Base-by-base conservation (phyloP, 257 asterid genomes). In the Penstemon barbatus region DNA sequence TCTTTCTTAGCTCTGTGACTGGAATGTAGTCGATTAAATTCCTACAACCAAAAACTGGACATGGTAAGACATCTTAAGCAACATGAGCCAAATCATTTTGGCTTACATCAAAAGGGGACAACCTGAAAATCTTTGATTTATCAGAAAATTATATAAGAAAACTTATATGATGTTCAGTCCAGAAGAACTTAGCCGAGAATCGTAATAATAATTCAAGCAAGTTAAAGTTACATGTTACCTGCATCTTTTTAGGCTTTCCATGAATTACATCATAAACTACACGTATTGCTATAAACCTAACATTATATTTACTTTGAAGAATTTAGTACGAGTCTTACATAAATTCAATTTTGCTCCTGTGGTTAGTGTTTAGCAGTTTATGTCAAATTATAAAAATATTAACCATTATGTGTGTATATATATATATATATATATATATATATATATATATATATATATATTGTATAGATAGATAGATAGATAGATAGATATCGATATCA, bases 1-100 rank as follows among this genome's bases (percentile, higher is more conserved):
- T 93, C 97, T 82, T 85, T 90, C 85, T 90, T 93, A 70, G 96
- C 97, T 80, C 94, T 86, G 76, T 84, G 77, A 71, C 96, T 93
- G 68, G 95, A 90, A 76, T 87, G 90, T 63, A 93, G 91, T 67
- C 97, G 85, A 67, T 85, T 86, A 76, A 86, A 93, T 79, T 93
- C 98, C 98, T 93, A 66, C 39, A 78, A 40, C 56, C 69, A 54
- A 65, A 60, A 75, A 64, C 6, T 41, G 43, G 40, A 46, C 53
- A 8, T 39, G 1, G 55, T 65, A 42, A 63, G 70, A 72, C 52
- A 57, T 38, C 61, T 64, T 64, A 62, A 49, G 73, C 69, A 66
- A 68, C 71, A 70, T 52, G 46, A 66, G 25, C 56, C 59, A 58
- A 65, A 62, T 51, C 46, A 12, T 69, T 70, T 48, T 15, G 41